Conservation (phyloP, 208 protist species). For the Wallacemonas rigidus region DNA sequence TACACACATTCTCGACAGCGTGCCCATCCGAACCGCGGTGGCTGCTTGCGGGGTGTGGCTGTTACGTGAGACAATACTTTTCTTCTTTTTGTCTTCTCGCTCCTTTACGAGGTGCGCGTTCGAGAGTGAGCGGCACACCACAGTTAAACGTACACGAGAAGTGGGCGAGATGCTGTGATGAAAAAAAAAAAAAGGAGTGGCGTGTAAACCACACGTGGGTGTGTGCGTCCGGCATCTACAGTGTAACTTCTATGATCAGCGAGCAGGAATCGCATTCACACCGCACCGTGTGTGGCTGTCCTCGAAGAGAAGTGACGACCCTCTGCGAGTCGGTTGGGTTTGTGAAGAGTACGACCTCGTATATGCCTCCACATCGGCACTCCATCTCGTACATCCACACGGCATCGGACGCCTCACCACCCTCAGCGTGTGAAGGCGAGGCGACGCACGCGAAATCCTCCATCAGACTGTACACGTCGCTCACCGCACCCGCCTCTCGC, state of each 20-base stretch:
- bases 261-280: conserved; percentile 85
- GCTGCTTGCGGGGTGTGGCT: too few relatives aligned
- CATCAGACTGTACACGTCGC: conserved; percentile 54
- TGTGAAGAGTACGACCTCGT: conserved; percentile 54
- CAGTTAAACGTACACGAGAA: too few relatives aligned
- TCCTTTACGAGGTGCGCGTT: too few relatives aligned
- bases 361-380: conserved; percentile 79
- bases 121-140: too few relatives aligned
- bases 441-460: conserved; percentile 55
- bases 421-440: background rate
- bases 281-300: background rate
- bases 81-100: too few relatives aligned
- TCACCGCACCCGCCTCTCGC: conserved; percentile 50
- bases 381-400: conserved; percentile 62
- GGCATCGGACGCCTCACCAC: conserved; percentile 1
- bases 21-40: too few relatives aligned
- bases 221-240: background rate
- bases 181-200: background rate
- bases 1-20: too few relatives aligned
- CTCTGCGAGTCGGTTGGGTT: background rate
- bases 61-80: too few relatives aligned
- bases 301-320: background rate
- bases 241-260: conserved; percentile 62
- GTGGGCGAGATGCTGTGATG: background rate
- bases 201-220: too few relatives aligned